A percentile compares a stretch with the other conserved stretches of the same genome.
phyloP scores from a whole-genome alignment of 2,329 filamentous ascomycete genomes.

The Beauveria rudraprayagi region DNA sequence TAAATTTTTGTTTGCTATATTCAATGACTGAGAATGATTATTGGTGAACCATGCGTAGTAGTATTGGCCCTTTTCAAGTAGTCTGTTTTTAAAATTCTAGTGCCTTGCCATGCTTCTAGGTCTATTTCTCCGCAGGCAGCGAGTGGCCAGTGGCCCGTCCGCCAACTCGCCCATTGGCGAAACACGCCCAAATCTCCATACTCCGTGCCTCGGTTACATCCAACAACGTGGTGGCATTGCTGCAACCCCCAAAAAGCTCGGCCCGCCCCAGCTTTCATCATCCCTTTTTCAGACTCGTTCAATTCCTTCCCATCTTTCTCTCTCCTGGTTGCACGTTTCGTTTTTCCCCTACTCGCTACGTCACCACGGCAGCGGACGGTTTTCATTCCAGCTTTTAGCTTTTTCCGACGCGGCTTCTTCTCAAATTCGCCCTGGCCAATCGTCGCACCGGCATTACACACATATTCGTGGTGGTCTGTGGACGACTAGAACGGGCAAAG shows the following conservation, averaged over 20 bases:
- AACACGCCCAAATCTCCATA: background rate
- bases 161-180: background rate
- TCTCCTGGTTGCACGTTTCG: background rate
- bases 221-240: background rate
- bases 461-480: too few relatives aligned
- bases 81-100: too few relatives aligned
- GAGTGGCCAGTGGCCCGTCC: background rate
- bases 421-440: too few relatives aligned
- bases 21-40: too few relatives aligned
- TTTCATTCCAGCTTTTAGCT: too few relatives aligned
- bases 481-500: background rate
- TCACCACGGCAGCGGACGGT: background rate
- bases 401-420: too few relatives aligned
- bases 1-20: too few relatives aligned
- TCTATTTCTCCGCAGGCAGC: too few relatives aligned
- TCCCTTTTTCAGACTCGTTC: background rate
- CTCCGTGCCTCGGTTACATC: background rate
- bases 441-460: too few relatives aligned
- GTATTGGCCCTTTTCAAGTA: too few relatives aligned
- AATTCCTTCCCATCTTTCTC: background rate
- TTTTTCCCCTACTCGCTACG: background rate
- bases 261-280: background rate
- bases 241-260: background rate
- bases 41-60: too few relatives aligned
- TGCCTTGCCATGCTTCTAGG: too few relatives aligned